Evolutionary conservation across 2,329 filamentous ascomycete genomes (phyloP), one percentile per base, ranked within the genome.

Genomic region (Stachybotrys elegans): DNA sequence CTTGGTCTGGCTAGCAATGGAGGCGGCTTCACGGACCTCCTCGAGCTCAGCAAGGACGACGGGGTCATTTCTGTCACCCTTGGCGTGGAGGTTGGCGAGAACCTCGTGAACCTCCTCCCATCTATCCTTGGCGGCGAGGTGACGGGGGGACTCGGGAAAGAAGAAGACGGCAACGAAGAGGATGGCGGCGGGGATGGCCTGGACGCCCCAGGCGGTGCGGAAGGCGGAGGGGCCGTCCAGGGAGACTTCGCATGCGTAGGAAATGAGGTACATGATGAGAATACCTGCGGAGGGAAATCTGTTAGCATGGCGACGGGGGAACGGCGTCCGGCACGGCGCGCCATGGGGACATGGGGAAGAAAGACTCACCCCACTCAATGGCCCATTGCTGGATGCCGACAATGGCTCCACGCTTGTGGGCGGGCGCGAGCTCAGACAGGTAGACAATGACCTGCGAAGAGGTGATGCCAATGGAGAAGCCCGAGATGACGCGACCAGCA

Each of bases 361-460:
- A 9, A 11, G 9, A 20, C 49, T 35, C 40, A 53, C 63, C 63
- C 61, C 63, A 86, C 51, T 85, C 86, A 48, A 90, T 88, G 21
- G 84, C 82, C 71, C 83, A 84, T 60, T 89, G 85, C 60, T 89
- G 84, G 35, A 79, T 76, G 42, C 83, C 81, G 14, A 90, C 83
- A 25, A 90, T 71, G 35, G 81, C 75, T 14, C 83, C 84, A 49
- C 83, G 75, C 49, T 65, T 71, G 27, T 62, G 54, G 2, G 75
- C 72, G 38, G 77, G 76, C 16, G 83, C 78, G 22, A 86, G 71
- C 58, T 87, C 83, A 19, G 81, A 76, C 19, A 86, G 76, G 57
- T 86, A 86, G 23, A 86, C 81, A 4, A 82, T 81, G 3, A 84
- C 81, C 56, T 84, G 81, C 3, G 81, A 78, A 29, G 79, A 83